phyloP scores from a whole-genome alignment of 2,329 filamentous ascomycete genomes.

The Gremmenia infestans region DNA sequence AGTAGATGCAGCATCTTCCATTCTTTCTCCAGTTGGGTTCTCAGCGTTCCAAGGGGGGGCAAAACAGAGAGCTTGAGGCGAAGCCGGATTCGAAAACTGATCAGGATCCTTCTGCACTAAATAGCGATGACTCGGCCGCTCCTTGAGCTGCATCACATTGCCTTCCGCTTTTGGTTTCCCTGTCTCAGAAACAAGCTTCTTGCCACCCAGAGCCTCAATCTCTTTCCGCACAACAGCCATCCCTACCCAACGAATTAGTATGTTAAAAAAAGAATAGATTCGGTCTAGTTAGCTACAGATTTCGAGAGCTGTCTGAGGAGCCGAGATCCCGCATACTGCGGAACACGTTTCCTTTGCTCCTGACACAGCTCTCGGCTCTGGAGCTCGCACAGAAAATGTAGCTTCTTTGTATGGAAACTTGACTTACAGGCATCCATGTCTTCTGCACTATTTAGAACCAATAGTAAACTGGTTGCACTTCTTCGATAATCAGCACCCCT shows the following conservation, averaged over 20 bases:
- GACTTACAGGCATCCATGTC: slow-evolving; percentile 64
- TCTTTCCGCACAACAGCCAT: slow-evolving; percentile 62
- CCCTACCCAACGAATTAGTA: slow-evolving; percentile 28
- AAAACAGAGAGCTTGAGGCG: slow-evolving; percentile 16
- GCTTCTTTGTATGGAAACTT: too few species aligned
- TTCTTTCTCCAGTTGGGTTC: slow-evolving; percentile 10
- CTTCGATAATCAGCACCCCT: slow-evolving; percentile 49
- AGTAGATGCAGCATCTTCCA: slow-evolving; percentile 13
- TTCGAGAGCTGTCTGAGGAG: too few species aligned
- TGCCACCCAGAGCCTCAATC: slow-evolving; percentile 66
- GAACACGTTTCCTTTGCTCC: too few species aligned
- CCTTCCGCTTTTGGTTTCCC: slow-evolving; percentile 46
- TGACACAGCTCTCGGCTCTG: too few species aligned
- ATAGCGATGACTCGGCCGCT: slow-evolving; percentile 26
- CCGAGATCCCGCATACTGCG: too few species aligned
- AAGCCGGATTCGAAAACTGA: slow-evolving; percentile 17
- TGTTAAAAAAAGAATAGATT: too few species aligned
- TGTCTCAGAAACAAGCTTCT: slow-evolving; percentile 56
- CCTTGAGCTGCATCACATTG: slow-evolving; percentile 22
- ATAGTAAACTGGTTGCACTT: slow-evolving; percentile 58
- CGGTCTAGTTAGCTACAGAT: too few species aligned
- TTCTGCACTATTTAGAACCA: slow-evolving; percentile 67
- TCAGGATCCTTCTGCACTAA: slow-evolving; percentile 22
- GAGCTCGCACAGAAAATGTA: too few species aligned
- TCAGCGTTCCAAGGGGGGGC: slow-evolving; percentile 17